Evolutionary conservation across 1,284 basidiomycete genomes (phyloP).

Genomic region (Papiliotrema terrestris): DNA sequence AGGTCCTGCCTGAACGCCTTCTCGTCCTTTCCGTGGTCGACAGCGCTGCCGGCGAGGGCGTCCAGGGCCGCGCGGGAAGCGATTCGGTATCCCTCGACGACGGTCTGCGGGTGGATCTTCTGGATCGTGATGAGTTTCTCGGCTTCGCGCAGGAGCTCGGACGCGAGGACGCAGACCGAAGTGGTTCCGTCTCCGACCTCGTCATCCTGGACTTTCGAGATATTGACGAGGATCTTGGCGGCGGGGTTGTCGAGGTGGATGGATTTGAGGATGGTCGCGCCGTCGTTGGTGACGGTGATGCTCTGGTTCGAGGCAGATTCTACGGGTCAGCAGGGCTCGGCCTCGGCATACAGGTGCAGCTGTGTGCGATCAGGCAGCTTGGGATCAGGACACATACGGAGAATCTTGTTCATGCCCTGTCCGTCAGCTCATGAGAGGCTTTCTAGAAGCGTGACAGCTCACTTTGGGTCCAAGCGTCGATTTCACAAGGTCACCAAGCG

Average conservation of each 20-base stretch:
- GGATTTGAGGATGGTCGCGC: constrained; percentile 95
- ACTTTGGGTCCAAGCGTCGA: constrained; percentile 97
- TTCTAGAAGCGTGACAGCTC: constrained; percentile 4
- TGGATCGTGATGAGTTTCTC: constrained; percentile 83
- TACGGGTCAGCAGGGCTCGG: not conserved
- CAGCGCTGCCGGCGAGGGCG: constrained; percentile 75
- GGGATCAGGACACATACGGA: constrained; percentile 37
- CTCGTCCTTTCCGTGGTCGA: constrained; percentile 75
- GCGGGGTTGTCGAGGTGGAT: constrained; percentile 98
- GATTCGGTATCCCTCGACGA: constrained; percentile 96
- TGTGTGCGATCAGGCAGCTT: not conserved
- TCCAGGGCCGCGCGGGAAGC: constrained; percentile 81
- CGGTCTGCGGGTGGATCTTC: constrained; percentile 98
- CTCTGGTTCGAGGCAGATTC: constrained; percentile 89
- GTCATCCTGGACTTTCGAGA: constrained; percentile 99
- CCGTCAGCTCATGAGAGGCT: not conserved
- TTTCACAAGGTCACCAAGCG: constrained; percentile 95
- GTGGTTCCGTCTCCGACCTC: constrained; percentile 99
- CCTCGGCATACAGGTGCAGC: not conserved
- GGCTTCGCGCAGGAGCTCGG: constrained; percentile 89
- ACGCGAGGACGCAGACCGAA: constrained; percentile 86
- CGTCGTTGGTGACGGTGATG: constrained; percentile 97
- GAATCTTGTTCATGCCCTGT: constrained; percentile 54
- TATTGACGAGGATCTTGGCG: constrained; percentile 98
- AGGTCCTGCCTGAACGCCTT: constrained; percentile 80